Conservation (phyloP, 2,329 filamentous ascomycete genomes). For the Fusarium anthophilum region DNA sequence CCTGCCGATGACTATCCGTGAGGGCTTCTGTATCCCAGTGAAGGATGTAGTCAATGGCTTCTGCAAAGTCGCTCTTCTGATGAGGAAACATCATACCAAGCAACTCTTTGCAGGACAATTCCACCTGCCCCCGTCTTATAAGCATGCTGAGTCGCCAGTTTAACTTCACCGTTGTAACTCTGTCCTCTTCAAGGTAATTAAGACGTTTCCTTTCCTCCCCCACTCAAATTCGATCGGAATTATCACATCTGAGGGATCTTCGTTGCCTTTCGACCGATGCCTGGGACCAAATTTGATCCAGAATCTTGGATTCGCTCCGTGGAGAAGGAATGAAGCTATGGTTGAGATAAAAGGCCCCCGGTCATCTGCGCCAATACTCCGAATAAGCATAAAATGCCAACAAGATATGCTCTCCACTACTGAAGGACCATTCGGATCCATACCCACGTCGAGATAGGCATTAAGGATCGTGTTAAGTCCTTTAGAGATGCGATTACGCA, state of each 20-base stretch:
- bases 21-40: not conserved
- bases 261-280: fast-evolving
- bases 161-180: fast-evolving
- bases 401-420: not conserved
- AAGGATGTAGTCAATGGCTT: not conserved
- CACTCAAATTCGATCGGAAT: not conserved
- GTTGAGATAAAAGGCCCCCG: fast-evolving
- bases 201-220: not conserved
- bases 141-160: not conserved
- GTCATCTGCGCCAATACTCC: fast-evolving
- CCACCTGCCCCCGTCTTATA: not conserved
- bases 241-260: fast-evolving
- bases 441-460: not conserved
- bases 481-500: fast-evolving
- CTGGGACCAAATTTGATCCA: fast-evolving
- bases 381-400: fast-evolving
- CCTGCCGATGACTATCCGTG: fast-evolving
- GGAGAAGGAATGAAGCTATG: not conserved
- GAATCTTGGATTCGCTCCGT: not conserved
- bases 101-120: not conserved
- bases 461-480: fast-evolving
- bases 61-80: fast-evolving
- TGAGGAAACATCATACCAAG: not conserved
- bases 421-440: fast-evolving
- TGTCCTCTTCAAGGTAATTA: fast-evolving